Evolutionary conservation across 73 alveolate species (phyloP).

Genomic region (Paramecium caudatum): DNA sequence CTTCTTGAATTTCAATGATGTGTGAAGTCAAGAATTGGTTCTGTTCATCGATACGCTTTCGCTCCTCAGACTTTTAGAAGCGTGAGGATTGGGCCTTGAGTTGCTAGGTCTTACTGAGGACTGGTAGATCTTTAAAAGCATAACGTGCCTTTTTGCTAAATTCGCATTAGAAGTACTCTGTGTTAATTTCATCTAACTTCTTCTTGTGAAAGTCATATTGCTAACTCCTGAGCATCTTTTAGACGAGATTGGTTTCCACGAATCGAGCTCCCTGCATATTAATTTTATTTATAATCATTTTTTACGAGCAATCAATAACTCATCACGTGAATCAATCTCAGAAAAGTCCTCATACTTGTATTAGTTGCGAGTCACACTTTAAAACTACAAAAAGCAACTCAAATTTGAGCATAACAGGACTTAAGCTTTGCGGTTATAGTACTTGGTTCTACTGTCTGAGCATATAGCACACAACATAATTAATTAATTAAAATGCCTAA

Average conservation of each 20-base stretch:
- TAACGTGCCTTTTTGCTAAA: slow-evolving; percentile 10
- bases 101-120: slow-evolving; percentile 13
- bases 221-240: slow-evolving; percentile 21
- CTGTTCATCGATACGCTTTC: slow-evolving; percentile 58
- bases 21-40: slow-evolving; percentile 10
- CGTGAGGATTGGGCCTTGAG: slow-evolving; percentile 26
- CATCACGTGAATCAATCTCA: neutral
- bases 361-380: neutral
- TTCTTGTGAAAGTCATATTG: slow-evolving; percentile 37
- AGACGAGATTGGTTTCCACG: slow-evolving; percentile 51
- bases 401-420: neutral
- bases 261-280: slow-evolving; percentile 62
- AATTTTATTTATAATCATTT: slow-evolving; percentile 6
- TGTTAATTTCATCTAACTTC: slow-evolving; percentile 33
- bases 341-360: neutral
- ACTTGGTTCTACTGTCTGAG: neutral
- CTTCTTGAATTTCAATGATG: slow-evolving; percentile 43
- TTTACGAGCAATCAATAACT: slow-evolving; percentile 27
- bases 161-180: neutral
- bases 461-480: slow-evolving; percentile 25
- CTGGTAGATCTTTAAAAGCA: slow-evolving; percentile 56
- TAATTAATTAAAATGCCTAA: slow-evolving; percentile 94
- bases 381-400: neutral
- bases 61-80: slow-evolving; percentile 39
- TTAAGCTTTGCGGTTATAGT: slow-evolving; percentile 1